Evolutionary conservation across 2,329 filamentous ascomycete genomes (phyloP), one percentile per base, ranked within the genome.

Genomic region (Neophaeococcomyces mojaviensis): DNA sequence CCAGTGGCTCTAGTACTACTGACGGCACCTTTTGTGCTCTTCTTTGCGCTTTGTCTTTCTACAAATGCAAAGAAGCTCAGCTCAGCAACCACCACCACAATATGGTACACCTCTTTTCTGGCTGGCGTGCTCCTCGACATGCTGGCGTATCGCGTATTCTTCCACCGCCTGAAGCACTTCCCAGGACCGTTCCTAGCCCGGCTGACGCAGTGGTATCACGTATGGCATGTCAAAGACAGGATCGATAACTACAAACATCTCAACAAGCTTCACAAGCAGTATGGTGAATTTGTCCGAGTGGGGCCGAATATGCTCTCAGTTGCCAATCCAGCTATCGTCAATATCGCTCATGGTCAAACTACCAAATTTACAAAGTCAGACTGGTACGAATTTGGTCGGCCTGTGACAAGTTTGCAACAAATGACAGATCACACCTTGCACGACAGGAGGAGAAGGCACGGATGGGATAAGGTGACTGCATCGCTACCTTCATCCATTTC

Each of bases 111-210:
- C 24, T 28, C 24, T 28, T 28, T 6, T 28, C 5, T 28, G 24
- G 10, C 5, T 10, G 24, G 24, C 24, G 24, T 28, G 24, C 24
- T 28, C 10, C 24, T 28, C 24, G 32, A 20, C 30, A 38, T 49
- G 12, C 36, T 51, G 4, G 8, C 53, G 5, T 57, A 58, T 32
- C 49, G 55, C 6, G 35, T 44, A 3, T 52, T 55, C 24, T 55
- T 57, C 46, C 55, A 58, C 40, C 51, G 46, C 22, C 43, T 57
- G 9, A 39, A 44, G 9, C 41, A 46, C 12, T 62, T 61, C 20
- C 56, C 59, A 6, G 59, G 58, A 3, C 59, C 59, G 1, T 46
- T 51, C 2, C 15, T 35, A 2, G 52, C 52, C 6, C 55, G 49
- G 20, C 33, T 59, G 2, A 45, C 49, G 1, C 59, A 59, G n/a